Evolutionary conservation across 2,329 filamentous ascomycete species (phyloP).

Genomic region (Drechslera avenae): DNA sequence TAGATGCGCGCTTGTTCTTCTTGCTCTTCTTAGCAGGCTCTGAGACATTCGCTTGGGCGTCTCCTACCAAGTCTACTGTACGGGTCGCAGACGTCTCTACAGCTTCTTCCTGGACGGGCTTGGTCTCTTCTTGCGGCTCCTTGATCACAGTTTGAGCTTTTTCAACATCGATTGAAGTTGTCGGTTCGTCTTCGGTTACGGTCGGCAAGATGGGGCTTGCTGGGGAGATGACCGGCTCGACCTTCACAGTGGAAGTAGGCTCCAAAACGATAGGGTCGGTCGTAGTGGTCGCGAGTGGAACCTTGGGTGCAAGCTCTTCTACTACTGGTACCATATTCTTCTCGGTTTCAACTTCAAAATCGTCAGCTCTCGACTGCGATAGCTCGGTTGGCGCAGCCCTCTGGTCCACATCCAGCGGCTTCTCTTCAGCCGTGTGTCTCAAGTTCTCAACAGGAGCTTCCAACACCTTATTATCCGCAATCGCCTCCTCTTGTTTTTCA

Average conservation of each 20-base stretch:
- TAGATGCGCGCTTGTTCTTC: conserved; percentile 28
- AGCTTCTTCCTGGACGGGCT: background rate
- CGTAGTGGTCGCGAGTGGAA: background rate
- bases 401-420: conserved; percentile 4
- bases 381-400: background rate
- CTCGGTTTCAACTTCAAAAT: conserved; percentile 9
- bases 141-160: background rate
- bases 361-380: conserved; percentile 8
- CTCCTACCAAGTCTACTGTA: background rate
- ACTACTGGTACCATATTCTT: conserved; percentile 19
- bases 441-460: background rate
- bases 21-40: conserved; percentile 27
- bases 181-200: conserved; percentile 6
- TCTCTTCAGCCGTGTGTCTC: background rate
- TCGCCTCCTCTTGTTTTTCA: conserved; percentile 19
- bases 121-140: background rate
- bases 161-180: background rate
- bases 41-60: conserved; percentile 10
- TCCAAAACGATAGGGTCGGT: background rate
- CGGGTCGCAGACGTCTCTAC: background rate
- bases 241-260: background rate
- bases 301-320: conserved; percentile 16
- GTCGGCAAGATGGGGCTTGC: background rate
- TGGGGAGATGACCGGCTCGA: background rate
- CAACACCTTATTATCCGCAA: conserved; percentile 6